A percentile compares a stretch with the other conserved stretches of the same genome.
phyloP scores from a whole-genome alignment of 345 rosid genomes.

The Jatropha curcas region DNA sequence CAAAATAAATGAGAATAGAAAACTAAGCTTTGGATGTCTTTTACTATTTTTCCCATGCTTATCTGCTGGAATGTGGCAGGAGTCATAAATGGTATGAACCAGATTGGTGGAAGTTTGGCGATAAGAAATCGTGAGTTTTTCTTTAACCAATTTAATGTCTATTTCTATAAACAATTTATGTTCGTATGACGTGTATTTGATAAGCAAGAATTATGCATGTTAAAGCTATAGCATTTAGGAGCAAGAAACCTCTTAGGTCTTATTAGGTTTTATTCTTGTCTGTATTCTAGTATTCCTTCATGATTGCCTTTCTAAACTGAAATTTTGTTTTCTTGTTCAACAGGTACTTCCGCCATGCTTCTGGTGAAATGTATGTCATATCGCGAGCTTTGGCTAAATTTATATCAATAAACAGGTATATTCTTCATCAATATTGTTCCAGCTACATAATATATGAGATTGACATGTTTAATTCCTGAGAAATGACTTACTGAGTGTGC shows the following conservation, averaged over 20 bases:
- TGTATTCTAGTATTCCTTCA: background rate
- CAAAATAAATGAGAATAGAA: too few species aligned
- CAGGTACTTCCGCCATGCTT: constrained; percentile 83
- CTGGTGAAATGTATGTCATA: constrained; percentile 74
- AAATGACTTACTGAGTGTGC: constrained; percentile 16
- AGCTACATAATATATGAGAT: background rate
- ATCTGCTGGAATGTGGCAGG: constrained; percentile 28
- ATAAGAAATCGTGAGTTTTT: constrained; percentile 65
- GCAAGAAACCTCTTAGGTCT: background rate
- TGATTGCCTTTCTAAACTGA: background rate
- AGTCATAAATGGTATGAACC: constrained; percentile 73
- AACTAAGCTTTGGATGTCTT: background rate
- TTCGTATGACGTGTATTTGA: background rate
- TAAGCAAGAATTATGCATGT: background rate
- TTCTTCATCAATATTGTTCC: constrained; percentile 11
- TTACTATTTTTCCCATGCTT: background rate
- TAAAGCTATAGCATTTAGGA: background rate
- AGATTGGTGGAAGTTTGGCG: constrained; percentile 98
- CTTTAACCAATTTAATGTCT: background rate
- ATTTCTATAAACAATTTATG: background rate
- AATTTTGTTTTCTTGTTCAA: background rate
- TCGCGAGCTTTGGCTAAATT: constrained; percentile 67
- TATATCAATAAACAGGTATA: constrained; percentile 66
- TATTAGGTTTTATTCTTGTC: background rate
- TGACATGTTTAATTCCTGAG: background rate